Evolutionary conservation across 2,329 filamentous ascomycete genomes (phyloP), one percentile per base, ranked within the genome.

Genomic region (Penicillium brasilianum): DNA sequence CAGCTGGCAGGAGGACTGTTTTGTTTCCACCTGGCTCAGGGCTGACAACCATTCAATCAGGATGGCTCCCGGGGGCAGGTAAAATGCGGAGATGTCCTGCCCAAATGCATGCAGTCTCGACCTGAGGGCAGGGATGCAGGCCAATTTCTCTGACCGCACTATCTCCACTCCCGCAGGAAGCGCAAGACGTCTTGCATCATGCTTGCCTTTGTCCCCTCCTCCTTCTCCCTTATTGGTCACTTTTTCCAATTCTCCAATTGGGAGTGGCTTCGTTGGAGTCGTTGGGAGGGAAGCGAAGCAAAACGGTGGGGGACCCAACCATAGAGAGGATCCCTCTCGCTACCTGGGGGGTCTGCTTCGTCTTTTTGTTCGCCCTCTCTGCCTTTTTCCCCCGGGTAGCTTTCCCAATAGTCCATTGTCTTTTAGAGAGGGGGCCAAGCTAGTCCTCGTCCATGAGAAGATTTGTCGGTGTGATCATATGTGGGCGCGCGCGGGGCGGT

Each of bases 91-190:
- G 58, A 61, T 61, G 52, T 56, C 59, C 32, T 61, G 61, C 43
- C 44, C 39, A 28, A 28, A 46, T 57, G 62, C 62, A 64, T 64
- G 62, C 32, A 53, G 44, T 63, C 61, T 58, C 61, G 55, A 61
- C 49, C 22, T 46, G 43, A 44, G 30, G 34, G 49, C 62, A 59
- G 54, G 59, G 62, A 59, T 62, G 10, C 53, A 58, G 30, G 49
- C 32, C 30, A 50, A 51, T 39, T 39, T 46, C 28, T 48, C 48
- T 39, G 36, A 58, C 50, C 34, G 39, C 25, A 52, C 56, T 6
- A 53, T 50, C 46, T 48, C 30, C 50, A 59, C 39, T 50, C 39
- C 58, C 55, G 41, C 58, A 51, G 55, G 46, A 61, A 54, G 61
- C 41, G 55, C 55, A 61, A 58, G 6, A 30, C 48, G 39, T 51